These are phyloP conservation scores for Trichomonas vaginalis DNA, from an alignment of 208 protist genomes.

Conservation along the genomic window DNA sequence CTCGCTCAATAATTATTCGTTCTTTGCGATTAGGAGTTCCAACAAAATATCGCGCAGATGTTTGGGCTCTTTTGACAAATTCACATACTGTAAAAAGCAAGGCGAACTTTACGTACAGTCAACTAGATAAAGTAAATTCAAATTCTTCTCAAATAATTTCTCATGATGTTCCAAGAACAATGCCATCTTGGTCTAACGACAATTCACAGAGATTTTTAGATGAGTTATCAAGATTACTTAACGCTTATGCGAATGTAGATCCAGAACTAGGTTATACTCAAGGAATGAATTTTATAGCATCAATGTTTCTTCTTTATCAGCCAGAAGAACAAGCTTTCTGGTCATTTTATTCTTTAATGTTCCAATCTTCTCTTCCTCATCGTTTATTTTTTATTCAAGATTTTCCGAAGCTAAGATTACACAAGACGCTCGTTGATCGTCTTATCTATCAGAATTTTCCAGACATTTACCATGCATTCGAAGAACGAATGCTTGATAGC, in stretches of 20 bases:
- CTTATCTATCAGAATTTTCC: neutral
- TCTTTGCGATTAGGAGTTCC: neutral
- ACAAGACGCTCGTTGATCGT: neutral
- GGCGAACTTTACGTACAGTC: neutral
- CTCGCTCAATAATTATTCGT: neutral
- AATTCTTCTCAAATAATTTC: neutral
- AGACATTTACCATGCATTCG: neutral
- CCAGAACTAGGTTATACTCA: constrained; percentile 13
- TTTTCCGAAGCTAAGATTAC: neutral
- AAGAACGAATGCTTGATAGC: neutral
- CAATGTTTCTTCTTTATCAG: neutral
- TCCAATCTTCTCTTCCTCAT: neutral
- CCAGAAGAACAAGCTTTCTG: neutral
- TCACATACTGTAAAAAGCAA: neutral
- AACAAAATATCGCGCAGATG: neutral
- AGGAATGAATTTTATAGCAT: constrained; percentile 22
- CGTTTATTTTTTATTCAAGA: neutral
- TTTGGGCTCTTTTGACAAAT: neutral
- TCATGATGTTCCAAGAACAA: neutral
- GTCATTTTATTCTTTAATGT: neutral
- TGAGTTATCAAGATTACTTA: neutral
- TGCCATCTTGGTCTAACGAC: neutral
- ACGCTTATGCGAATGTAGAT: neutral
- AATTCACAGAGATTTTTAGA: neutral
- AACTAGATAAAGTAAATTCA: neutral